Evolutionary conservation across 2,329 filamentous ascomycete genomes (phyloP), one percentile per base, ranked within the genome.

Genomic region (Pseudomassariella vexata): DNA sequence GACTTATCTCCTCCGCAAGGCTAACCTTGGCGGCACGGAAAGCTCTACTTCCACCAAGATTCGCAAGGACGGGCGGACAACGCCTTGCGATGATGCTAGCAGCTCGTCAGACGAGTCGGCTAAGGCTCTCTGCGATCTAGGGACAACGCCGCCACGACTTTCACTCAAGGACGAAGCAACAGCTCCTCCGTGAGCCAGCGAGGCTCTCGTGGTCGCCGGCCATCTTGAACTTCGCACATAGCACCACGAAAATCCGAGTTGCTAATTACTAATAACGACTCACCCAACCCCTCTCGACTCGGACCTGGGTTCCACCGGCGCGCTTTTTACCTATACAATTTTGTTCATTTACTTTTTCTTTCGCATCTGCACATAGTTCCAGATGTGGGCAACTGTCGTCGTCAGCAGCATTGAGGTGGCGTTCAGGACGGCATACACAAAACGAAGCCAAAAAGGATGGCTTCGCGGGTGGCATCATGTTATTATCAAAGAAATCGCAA

Each of bases 1-100:
- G 10, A 57, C 61, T 39, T 65, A 63, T 47, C 54, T 66, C 6
- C 42, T 74, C 42, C 63, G 64, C 32, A 63, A 68, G 39, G 70
- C 70, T 9, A 70, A 73, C 33, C 16, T 26, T 8, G 25, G 19
- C 14, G 32, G 25, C 15, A 23, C 18, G 19, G 32, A 22, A n/a
- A n/a, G n/a, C n/a, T n/a, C n/a, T n/a, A n/a, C n/a, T n/a, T n/a
- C n/a, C n/a, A n/a, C n/a, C n/a, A n/a, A n/a, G n/a, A n/a, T n/a
- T n/a, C n/a, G n/a, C n/a, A n/a, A n/a, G n/a, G n/a, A n/a, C n/a
- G n/a, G n/a, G n/a, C n/a, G n/a, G n/a, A n/a, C n/a, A n/a, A n/a
- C n/a, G n/a, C n/a, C n/a, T n/a, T n/a, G n/a, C 32, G 59, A 66
- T 12, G 52, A 60, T 18, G 64, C 68, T 9, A 55, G 50, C 37